Conservation (phyloP, 2,329 filamentous ascomycete species). For the Pseudogymnoascus destructans region DNA sequence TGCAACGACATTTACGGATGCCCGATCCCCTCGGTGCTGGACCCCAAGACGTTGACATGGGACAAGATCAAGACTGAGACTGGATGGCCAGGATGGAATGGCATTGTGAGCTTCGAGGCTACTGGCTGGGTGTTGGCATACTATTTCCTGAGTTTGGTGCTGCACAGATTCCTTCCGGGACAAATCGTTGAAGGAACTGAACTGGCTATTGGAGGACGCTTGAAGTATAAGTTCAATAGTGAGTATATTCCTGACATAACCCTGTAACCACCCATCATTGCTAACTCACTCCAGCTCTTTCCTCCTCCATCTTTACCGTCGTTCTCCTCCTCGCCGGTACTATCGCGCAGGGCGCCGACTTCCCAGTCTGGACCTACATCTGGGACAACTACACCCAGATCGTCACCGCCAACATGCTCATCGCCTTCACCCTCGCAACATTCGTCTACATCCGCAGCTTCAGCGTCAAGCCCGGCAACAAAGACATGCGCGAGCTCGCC, state of each 20-base stretch:
- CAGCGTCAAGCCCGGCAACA: conserved; percentile 61
- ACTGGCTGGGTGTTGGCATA: conserved; percentile 62
- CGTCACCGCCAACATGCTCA: conserved; percentile 67
- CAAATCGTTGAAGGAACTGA: conserved; percentile 56
- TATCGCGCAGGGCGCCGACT: conserved; percentile 61
- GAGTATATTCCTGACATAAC: conserved; percentile 17
- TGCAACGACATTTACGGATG: conserved; percentile 93
- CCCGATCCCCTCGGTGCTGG: conserved; percentile 67
- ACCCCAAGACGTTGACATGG: conserved; percentile 57
- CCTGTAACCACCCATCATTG: conserved; percentile 13
- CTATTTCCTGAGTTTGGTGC: conserved; percentile 60
- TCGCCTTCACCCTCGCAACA: conserved; percentile 58
- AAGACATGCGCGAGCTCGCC: conserved; percentile 62
- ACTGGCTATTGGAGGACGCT: conserved; percentile 55
- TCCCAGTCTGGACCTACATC: conserved; percentile 84
- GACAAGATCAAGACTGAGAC: conserved; percentile 65
- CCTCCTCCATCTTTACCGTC: conserved; percentile 61
- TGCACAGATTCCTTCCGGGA: conserved; percentile 68
- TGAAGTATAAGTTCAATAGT: conserved; percentile 77
- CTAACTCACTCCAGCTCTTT: conserved; percentile 44
- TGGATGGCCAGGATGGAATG: conserved; percentile 67
- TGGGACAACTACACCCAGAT: conserved; percentile 83
- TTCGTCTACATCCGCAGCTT: conserved; percentile 79
- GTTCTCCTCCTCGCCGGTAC: conserved; percentile 63
- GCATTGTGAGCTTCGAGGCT: conserved; percentile 56